phyloP scores from a whole-genome alignment of 495 filamentous ascomycete species.

The Hypomontagnella monticulosa region DNA sequence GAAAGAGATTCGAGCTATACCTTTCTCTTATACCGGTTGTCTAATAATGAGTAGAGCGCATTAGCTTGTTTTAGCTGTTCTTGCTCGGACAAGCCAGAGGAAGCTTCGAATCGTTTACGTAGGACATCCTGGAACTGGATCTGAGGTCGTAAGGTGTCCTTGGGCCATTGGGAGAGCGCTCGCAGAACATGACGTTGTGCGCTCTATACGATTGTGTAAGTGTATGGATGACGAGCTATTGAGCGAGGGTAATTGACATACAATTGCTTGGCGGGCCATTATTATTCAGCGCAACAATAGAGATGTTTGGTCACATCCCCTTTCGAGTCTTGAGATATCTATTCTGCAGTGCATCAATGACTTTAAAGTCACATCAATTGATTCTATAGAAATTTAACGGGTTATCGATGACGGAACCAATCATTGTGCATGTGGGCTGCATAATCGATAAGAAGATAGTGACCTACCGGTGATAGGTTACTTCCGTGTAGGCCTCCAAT shows the following conservation, averaged over 20 bases:
- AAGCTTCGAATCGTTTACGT: conserved; percentile 63
- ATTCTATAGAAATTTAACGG: conserved; percentile 31
- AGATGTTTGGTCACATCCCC: conserved; percentile 10
- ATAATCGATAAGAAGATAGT: conserved; percentile 26
- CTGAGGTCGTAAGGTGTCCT: conserved; percentile 78
- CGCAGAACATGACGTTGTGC: conserved; percentile 67
- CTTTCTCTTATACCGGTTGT: conserved; percentile 74
- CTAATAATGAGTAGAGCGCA: conserved; percentile 77
- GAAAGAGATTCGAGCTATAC: conserved; percentile 44
- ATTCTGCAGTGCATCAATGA: conserved; percentile 29
- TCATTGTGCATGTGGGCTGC: conserved; percentile 4
- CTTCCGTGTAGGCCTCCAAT: conserved; percentile 31
- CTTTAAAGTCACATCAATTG: not conserved
- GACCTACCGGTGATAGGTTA: conserved; percentile 17
- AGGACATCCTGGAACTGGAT: conserved; percentile 78
- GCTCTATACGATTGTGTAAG: conserved; percentile 45
- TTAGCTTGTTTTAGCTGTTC: conserved; percentile 67
- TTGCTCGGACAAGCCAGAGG: conserved; percentile 39
- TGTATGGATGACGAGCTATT: not conserved
- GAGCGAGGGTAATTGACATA: conserved; percentile 20
- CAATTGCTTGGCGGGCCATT: conserved; percentile 45
- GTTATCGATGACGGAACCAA: conserved; percentile 37
- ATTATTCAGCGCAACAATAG: conserved; percentile 1
- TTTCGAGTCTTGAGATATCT: conserved; percentile 3
- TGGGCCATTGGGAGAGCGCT: conserved; percentile 80